phyloP scores from a whole-genome alignment of 495 filamentous ascomycete genomes.

The Aspergillus affinis region DNA sequence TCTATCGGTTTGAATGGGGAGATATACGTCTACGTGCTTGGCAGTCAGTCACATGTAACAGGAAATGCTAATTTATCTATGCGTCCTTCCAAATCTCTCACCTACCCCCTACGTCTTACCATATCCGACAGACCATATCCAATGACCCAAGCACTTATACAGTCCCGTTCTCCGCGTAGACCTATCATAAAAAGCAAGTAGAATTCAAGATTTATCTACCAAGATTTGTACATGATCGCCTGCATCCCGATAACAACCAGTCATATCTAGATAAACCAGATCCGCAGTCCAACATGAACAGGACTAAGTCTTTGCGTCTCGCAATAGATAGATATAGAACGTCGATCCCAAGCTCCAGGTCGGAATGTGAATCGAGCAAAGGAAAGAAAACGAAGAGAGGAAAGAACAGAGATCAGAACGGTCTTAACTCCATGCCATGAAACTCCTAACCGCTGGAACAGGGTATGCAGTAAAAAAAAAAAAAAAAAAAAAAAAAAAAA shows the following conservation, averaged over 20 bases:
- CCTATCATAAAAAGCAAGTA: neutral
- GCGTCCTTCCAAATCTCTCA: too few relatives aligned
- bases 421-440: slow-evolving; percentile 3
- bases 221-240: neutral
- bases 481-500: slow-evolving; percentile 1
- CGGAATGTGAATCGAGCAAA: neutral
- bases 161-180: neutral
- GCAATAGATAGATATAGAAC: neutral
- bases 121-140: neutral
- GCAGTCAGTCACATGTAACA: too few relatives aligned
- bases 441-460: slow-evolving; percentile 5
- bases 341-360: slow-evolving; percentile 1
- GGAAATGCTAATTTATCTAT: too few relatives aligned
- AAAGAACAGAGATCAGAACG: neutral
- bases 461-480: slow-evolving; percentile 6
- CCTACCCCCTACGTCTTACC: too few relatives aligned
- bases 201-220: neutral
- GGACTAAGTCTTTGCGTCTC: neutral
- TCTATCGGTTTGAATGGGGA: too few relatives aligned
- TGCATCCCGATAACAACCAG: neutral
- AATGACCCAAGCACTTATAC: neutral
- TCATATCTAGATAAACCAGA: neutral
- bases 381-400: neutral
- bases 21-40: too few relatives aligned
- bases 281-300: neutral